Conservation (phyloP, 176 grass and related monocot species). For the Triticum dicoccoides region DNA sequence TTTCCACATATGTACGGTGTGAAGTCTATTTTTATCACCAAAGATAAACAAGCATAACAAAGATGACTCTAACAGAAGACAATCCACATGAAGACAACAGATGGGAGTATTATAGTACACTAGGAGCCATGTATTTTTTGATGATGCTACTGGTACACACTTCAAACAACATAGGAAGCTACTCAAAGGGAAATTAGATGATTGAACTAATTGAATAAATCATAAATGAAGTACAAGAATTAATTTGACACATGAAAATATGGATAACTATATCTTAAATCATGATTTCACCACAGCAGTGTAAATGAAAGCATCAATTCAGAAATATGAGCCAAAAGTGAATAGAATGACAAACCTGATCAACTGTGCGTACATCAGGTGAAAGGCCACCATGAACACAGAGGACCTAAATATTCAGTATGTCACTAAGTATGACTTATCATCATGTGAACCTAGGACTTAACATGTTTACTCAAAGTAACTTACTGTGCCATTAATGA, state of each 20-base stretch:
- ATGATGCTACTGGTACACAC: background rate
- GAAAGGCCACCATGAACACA: constrained; percentile 99
- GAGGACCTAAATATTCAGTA: constrained; percentile 65
- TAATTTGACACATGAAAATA: background rate
- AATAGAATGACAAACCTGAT: constrained; percentile 61
- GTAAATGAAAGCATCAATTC: background rate
- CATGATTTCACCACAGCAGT: background rate
- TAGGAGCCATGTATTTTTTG: background rate
- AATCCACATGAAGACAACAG: background rate
- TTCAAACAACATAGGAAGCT: background rate
- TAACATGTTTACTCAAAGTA: background rate
- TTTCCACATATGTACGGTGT: background rate
- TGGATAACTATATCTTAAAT: background rate
- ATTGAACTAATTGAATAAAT: background rate
- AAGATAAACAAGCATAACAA: background rate
- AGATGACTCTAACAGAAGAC: background rate
- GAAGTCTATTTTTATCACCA: background rate
- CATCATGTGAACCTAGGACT: background rate
- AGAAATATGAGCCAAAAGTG: background rate
- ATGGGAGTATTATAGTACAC: background rate
- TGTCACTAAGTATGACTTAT: constrained; percentile 3
- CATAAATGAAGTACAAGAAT: background rate
- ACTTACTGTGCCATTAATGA: constrained; percentile 96
- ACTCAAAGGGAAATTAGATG: background rate
- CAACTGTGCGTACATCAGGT: constrained; percentile 87